Evolutionary conservation across 2,329 filamentous ascomycete genomes (phyloP).

Genomic region (Epichloe brachyelytri): DNA sequence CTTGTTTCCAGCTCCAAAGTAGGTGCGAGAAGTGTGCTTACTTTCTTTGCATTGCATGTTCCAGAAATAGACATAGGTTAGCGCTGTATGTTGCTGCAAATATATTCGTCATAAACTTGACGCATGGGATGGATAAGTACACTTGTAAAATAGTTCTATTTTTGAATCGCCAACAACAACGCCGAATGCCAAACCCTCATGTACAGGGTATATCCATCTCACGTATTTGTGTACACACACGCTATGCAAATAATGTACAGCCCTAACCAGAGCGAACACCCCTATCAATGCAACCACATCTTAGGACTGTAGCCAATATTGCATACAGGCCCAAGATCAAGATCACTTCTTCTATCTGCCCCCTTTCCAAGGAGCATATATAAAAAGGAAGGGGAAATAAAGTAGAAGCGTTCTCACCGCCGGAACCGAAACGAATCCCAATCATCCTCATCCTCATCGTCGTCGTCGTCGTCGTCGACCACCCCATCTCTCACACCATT

Average conservation of each 20-base stretch:
- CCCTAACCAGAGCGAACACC: neutral
- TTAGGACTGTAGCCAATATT: too few relatives aligned
- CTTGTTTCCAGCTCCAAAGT: too few relatives aligned
- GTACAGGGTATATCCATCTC: neutral
- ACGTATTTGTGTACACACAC: neutral
- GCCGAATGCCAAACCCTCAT: neutral
- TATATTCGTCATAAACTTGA: too few relatives aligned
- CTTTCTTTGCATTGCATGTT: too few relatives aligned
- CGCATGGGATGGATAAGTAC: neutral
- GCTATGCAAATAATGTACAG: neutral
- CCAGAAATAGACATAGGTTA: too few relatives aligned
- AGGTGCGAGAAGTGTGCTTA: too few relatives aligned
- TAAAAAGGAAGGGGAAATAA: neutral
- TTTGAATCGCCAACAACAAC: neutral
- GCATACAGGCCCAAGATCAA: too few relatives aligned
- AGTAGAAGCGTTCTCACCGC: neutral
- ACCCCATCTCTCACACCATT: conserved; percentile 5
- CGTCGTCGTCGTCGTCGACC: conserved; percentile 31
- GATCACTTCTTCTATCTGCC: too few relatives aligned
- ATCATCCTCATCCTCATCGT: conserved; percentile 38
- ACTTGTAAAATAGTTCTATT: neutral
- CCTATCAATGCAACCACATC: too few relatives aligned
- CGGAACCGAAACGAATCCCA: conserved; percentile 48
- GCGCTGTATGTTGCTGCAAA: too few relatives aligned
- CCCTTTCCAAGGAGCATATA: too few relatives aligned